Base-by-base conservation (phyloP, 495 filamentous ascomycete species). In the Bombardia bombarda region DNA sequence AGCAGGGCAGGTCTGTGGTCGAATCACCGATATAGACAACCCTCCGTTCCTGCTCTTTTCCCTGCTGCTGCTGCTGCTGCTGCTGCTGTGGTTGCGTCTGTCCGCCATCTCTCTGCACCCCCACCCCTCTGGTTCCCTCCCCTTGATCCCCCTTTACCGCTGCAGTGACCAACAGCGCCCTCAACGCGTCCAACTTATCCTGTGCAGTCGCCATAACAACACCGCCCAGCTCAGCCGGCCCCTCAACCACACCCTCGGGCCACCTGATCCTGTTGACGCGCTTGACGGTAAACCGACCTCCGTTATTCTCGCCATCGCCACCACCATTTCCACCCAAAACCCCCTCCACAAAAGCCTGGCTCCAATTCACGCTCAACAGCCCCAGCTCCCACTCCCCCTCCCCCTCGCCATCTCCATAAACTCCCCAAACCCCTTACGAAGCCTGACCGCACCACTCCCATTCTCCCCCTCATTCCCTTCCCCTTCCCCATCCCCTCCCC, bases 291-390 rank as follows among this genome's bases (percentile, higher is more conserved):
- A 14, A 16, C 10, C 32, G 32, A 14, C 13, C 13, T 14, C 7
- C 16, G 13, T 16, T 18, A 14, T 33, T 14, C 23, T 44, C n/a
- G 3, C 20, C 19, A 7, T 10, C 12, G 14, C 38, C 13, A 7
- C 25, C 3, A 1, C 21, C 32, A n/a, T 26, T 10, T 32, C 42
- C n/a, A 14, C 23, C 20, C 12, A 63, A 24, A 7, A 55, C 56
- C 12, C 58, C 55, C 9, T 53, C 41, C 7, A 72, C 66, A 42
- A 70, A 72, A n/a, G 55, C 52, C 0, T 51, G 32, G 3, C 61
- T 66, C 68, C 67, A 72, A 33, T 73, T 72, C 2, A 73, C 65
- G 10, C 63, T 68, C 7, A 72, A 54, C 3, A 73, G 50, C 18
- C 52, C 57, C 37, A 67, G 50, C 23, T 49, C 49, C 61, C 48